Evolutionary conservation across 2,329 filamentous ascomycete species (phyloP), one percentile per base, ranked within the genome.

Genomic region (Gremmenia infestans): DNA sequence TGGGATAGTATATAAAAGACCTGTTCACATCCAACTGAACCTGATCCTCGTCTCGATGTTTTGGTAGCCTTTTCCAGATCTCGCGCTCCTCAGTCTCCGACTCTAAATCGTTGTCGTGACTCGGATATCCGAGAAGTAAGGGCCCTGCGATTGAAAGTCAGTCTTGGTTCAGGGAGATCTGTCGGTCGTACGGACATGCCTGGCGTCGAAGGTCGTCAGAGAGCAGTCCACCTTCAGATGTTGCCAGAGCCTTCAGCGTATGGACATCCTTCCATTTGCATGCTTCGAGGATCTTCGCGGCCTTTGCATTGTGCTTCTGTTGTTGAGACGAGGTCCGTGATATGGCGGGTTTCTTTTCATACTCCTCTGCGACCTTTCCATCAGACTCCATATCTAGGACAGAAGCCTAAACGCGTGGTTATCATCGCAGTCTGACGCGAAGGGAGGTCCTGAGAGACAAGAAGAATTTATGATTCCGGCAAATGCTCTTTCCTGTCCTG

Each of bases 1-100:
- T 81, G 12, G 94, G 94, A 71, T 99, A 99, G 75, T 97, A 95
- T 58, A 97, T 88, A 73, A 99, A 99, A n/a, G 94, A 92, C 54
- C 94, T 83, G 72, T 97, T 85, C 54, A 99, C 94, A 70, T 99
- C 94, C 48, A 97, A 80, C 67, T 86, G 81, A 40, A 99, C 91
- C 73, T 99, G 94, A 50, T 88, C 85, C 72, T 99, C 94, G 67
- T 99, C 94, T 36, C 76, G 76, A 73, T 99, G 94, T n/a, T 73
- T 78, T 32, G 87, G 82, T 42, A 96, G 75, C 28, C 36, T 89
- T 48, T 71, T 68, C 66, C 65, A 68, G 51, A 48, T 59, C 7
- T 54, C 48, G 14, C 15, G 51, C n/a, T 56, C 56, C 55, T 69
- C 61, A 11, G 70, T 60, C 42, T 61, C 54, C 39, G 39, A 48